Conservation (phyloP, 2,329 filamentous ascomycete genomes). For the Aspergillus niger region DNA sequence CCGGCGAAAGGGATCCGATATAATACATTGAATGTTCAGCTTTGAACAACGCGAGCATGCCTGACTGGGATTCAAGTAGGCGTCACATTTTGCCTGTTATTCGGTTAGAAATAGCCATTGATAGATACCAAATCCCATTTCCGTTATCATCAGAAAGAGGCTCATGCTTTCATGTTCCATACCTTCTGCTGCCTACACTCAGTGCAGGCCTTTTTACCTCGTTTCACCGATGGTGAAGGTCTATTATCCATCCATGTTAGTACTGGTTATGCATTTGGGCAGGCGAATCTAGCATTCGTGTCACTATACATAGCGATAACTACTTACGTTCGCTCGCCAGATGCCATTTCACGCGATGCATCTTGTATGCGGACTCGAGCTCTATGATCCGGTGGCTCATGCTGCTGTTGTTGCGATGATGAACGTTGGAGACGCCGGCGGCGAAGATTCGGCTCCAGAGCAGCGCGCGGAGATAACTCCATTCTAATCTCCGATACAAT, state of each 20-base stretch:
- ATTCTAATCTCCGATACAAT: conserved; percentile 8
- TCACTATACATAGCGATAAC: too few relatives aligned
- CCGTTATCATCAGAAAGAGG: not conserved
- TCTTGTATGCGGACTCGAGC: not conserved
- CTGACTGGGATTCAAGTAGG: conserved; percentile 35
- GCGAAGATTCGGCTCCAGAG: not conserved
- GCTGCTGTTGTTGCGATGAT: not conserved
- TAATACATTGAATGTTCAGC: conserved; percentile 38
- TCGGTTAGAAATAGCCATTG: not conserved
- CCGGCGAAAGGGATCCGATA: conserved; percentile 47
- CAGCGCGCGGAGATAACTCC: conserved; percentile 6
- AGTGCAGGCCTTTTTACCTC: conserved; percentile 46
- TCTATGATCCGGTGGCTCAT: not conserved
- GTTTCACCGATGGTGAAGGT: conserved; percentile 23
- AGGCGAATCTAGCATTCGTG: too few relatives aligned
- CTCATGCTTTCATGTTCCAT: not conserved
- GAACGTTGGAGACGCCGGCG: not conserved
- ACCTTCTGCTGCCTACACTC: conserved; percentile 50
- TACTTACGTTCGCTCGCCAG: not conserved
- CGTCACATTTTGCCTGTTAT: conserved; percentile 42
- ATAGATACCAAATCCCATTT: not conserved
- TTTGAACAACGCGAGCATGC: conserved; percentile 44
- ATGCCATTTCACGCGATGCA: not conserved
- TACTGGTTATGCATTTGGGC: not conserved
- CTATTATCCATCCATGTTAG: conserved; percentile 10